Evolutionary conservation across 371 early-diverging fungal genomes (phyloP).

Genomic region (Funneliformis caledonium): DNA sequence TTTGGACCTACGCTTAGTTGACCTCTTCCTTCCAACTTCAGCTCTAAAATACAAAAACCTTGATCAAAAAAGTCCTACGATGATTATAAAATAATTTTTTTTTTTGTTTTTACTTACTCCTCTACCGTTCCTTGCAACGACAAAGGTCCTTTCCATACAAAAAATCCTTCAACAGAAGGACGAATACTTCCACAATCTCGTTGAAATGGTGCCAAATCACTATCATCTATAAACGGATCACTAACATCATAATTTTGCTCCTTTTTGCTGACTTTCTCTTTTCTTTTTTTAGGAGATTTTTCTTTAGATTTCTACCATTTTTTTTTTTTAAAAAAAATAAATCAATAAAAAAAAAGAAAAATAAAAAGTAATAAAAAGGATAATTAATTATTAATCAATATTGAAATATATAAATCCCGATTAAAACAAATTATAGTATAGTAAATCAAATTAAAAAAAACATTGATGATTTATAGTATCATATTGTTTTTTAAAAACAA

Average conservation of each 20-base stretch:
- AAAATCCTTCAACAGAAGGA: conserved; percentile 37
- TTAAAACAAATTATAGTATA: too few species aligned
- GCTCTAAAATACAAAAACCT: not conserved
- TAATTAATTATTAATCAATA: too few species aligned
- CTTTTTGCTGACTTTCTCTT: conserved; percentile 13
- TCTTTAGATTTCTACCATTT: not conserved
- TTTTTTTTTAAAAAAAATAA: conserved; percentile 9
- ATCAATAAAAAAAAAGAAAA: not conserved
- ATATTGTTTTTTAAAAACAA: conserved; percentile 33
- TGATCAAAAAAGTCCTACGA: too few species aligned
- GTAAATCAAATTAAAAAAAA: too few species aligned
- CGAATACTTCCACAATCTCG: conserved; percentile 20
- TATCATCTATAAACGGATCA: conserved; percentile 61
- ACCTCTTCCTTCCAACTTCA: not conserved
- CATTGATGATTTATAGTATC: not conserved
- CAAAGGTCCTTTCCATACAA: conserved; percentile 41
- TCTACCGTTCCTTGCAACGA: conserved; percentile 5
- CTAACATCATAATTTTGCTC: conserved; percentile 49
- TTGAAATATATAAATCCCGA: not conserved
- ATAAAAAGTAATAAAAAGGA: not conserved
- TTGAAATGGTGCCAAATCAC: conserved; percentile 46
- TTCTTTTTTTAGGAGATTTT: conserved; percentile 40
- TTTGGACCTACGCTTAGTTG: conserved; percentile 13
- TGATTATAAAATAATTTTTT: not conserved
- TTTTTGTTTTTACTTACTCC: not conserved